A percentile compares a stretch with the other conserved stretches of the same genome.
Evolutionary conservation across 306 rosid genomes (phyloP).

Genomic region (Medicago ruthenica): DNA sequence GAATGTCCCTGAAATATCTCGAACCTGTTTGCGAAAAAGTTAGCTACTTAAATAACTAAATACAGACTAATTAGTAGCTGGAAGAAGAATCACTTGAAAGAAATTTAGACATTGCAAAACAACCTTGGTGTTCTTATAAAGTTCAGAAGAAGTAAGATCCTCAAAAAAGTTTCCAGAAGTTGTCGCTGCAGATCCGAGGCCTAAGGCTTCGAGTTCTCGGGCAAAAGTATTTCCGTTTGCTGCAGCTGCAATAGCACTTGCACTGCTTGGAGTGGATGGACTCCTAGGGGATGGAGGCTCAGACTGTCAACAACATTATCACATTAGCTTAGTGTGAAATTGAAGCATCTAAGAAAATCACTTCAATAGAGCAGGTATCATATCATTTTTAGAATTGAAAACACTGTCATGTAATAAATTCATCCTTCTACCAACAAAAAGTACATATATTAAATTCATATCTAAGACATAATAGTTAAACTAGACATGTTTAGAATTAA

Average conservation of each 20-base stretch:
- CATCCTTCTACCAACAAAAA: slow-evolving; percentile 10
- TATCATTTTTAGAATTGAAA: slow-evolving; percentile 23
- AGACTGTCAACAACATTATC: slow-evolving; percentile 58
- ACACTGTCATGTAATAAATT: slow-evolving; percentile 12
- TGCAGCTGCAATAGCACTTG: slow-evolving; percentile 65
- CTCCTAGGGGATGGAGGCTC: slow-evolving; percentile 82
- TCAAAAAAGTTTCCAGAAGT: slow-evolving; percentile 88
- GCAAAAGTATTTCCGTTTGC: slow-evolving; percentile 59
- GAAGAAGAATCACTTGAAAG: slow-evolving; percentile 6
- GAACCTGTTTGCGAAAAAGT: slow-evolving; percentile 63
- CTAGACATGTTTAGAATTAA: not conserved
- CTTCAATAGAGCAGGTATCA: slow-evolving; percentile 28
- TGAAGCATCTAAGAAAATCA: slow-evolving; percentile 33
- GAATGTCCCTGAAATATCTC: slow-evolving; percentile 90
- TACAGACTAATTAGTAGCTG: not conserved
- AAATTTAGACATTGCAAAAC: not conserved
- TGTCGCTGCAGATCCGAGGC: slow-evolving; percentile 71
- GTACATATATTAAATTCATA: slow-evolving; percentile 2
- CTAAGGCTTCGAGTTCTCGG: slow-evolving; percentile 61
- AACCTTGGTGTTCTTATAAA: slow-evolving; percentile 88
- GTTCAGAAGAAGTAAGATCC: slow-evolving; percentile 85
- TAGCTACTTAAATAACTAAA: slow-evolving; percentile 22
- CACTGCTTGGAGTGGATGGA: slow-evolving; percentile 76
- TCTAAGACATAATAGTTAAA: not conserved
- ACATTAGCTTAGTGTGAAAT: slow-evolving; percentile 44